Evolutionary conservation across 495 filamentous ascomycete species (phyloP).

Genomic region (Cercophora newfieldiana): DNA sequence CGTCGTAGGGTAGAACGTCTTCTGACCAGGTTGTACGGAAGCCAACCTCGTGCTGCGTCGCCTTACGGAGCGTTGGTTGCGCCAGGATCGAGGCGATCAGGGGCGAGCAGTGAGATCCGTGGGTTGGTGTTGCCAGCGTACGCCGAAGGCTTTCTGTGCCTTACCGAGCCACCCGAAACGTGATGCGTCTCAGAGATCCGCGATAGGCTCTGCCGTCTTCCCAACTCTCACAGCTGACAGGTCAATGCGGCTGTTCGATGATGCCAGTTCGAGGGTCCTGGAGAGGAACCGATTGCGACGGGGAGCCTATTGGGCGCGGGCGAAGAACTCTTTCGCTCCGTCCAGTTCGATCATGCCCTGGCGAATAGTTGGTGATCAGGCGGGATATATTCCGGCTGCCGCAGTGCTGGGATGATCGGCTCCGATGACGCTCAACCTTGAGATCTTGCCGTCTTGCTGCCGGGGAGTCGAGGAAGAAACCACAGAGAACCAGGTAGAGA

Average conservation of each 20-base stretch:
- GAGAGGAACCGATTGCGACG: not conserved
- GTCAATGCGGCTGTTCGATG: constrained; percentile 19
- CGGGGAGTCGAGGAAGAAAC: not conserved
- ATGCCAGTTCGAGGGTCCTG: not conserved
- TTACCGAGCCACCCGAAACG: constrained; percentile 18
- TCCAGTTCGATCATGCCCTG: constrained; percentile 16
- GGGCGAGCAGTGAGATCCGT: constrained; percentile 4
- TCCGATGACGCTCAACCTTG: not conserved
- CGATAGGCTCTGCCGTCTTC: not conserved
- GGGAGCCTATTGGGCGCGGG: constrained; percentile 10
- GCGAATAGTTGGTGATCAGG: not conserved
- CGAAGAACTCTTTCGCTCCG: constrained; percentile 4
- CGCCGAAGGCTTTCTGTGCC: not conserved
- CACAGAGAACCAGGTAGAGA: not conserved
- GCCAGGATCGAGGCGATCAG: constrained; percentile 14
- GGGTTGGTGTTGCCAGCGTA: not conserved
- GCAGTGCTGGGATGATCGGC: constrained; percentile 10
- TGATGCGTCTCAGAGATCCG: constrained; percentile 15
- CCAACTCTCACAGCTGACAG: not conserved
- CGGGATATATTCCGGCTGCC: not conserved
- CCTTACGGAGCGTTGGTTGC: not conserved
- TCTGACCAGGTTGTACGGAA: constrained; percentile 6
- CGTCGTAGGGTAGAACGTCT: not conserved
- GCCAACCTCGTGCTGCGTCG: not conserved
- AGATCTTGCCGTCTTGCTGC: not conserved